A percentile compares a stretch with the other conserved stretches of the same genome.
These are phyloP conservation scores for Fusarium ramigenum DNA, from an alignment of 2,329 filamentous ascomycete genomes.

Conservation along the genomic window DNA sequence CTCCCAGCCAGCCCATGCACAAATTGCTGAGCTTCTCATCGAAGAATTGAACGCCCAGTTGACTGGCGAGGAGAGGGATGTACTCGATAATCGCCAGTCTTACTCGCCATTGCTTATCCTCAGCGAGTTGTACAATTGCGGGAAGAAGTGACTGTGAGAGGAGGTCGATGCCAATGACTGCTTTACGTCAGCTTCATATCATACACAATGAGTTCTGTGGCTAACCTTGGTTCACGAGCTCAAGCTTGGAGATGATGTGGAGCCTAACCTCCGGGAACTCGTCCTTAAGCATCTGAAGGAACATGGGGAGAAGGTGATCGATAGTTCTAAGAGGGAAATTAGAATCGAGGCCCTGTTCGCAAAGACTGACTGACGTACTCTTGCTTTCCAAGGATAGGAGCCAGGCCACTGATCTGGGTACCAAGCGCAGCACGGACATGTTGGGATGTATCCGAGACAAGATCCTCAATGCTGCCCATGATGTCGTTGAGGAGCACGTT, in stretches of 20 bases:
- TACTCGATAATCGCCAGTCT: constrained; percentile 99
- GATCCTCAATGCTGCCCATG: constrained; percentile 94
- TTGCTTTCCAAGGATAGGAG: constrained; percentile 96
- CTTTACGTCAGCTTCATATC: constrained; percentile 32
- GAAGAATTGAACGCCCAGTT: constrained; percentile 97
- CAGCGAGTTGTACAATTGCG: constrained; percentile 95
- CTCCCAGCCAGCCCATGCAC: constrained; percentile 98
- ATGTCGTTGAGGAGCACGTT: constrained; percentile 92
- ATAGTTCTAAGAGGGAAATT: constrained; percentile 74
- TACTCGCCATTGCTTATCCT: constrained; percentile 99
- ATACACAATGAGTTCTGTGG: background rate
- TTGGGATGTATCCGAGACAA: constrained; percentile 95
- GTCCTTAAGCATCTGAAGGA: constrained; percentile 99
- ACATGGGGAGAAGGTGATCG: constrained; percentile 96
- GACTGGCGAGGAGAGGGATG: constrained; percentile 93
- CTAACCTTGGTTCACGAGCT: constrained; percentile 93
- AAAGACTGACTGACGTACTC: constrained; percentile 69
- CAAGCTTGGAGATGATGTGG: constrained; percentile 99
- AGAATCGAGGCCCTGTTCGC: background rate
- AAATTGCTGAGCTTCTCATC: constrained; percentile 95
- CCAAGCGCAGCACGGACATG: constrained; percentile 95
- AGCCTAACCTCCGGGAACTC: constrained; percentile 98
- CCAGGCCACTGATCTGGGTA: constrained; percentile 95
- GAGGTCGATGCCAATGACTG: constrained; percentile 96
- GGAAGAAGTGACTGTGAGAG: constrained; percentile 96